These are phyloP conservation scores for Mortierella sp. DNA, from an alignment of 371 early-diverging fungal species.

Conservation along the genomic window DNA sequence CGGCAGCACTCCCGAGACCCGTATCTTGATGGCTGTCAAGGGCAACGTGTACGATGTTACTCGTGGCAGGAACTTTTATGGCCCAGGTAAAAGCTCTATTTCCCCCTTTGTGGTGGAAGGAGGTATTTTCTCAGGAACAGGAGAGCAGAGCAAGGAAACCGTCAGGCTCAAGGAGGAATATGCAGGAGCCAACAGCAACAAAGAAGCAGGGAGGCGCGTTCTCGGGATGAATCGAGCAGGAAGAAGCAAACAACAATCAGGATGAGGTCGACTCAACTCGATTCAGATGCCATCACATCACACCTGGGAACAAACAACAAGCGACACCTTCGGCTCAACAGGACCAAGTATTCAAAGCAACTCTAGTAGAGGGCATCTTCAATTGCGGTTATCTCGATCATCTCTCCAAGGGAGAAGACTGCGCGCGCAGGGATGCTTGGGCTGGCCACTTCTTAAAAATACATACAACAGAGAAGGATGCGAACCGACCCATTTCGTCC, in stretches of 20 bases:
- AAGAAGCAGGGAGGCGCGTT: background rate
- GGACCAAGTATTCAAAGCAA: background rate
- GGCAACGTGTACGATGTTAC: constrained; percentile 94
- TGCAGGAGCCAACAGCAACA: background rate
- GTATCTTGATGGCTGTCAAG: constrained; percentile 86
- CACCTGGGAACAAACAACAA: background rate
- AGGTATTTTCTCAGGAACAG: background rate
- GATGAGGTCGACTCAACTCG: background rate
- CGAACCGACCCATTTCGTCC: background rate
- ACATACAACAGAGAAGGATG: background rate
- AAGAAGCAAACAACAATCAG: background rate
- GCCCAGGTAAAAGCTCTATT: constrained; percentile 81
- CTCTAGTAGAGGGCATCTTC: background rate
- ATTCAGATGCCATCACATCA: background rate
- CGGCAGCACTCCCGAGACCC: constrained; percentile 61
- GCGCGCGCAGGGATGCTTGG: background rate
- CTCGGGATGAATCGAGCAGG: background rate
- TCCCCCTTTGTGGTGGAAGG: too few relatives aligned
- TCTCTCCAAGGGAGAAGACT: background rate
- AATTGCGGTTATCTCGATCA: background rate
- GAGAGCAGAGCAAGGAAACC: background rate
- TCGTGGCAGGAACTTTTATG: constrained; percentile 88
- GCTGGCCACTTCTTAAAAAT: background rate
- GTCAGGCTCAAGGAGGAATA: background rate
- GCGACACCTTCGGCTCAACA: background rate